Evolutionary conservation across 768 basidiomycete species (phyloP).

Genomic region (Trametes gibbosa): DNA sequence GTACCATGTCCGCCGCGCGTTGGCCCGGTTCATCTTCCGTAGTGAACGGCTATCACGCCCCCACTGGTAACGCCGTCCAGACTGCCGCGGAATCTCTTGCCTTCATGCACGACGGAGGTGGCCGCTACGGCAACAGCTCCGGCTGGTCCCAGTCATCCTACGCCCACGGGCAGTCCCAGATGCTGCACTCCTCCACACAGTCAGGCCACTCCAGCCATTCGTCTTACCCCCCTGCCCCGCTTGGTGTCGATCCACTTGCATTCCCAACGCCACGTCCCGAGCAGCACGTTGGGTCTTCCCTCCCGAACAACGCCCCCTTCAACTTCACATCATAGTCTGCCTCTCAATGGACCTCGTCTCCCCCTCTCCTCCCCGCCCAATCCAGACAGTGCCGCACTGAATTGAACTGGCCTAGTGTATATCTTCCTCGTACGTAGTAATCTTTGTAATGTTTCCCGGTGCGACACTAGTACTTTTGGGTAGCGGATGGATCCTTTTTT

Average conservation of each 20-base stretch:
- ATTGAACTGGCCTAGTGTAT: neutral
- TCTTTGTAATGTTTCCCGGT: neutral
- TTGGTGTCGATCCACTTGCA: conserved; percentile 5
- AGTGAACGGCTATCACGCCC: conserved; percentile 10
- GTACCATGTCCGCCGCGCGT: conserved; percentile 12
- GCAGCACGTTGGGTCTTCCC: conserved; percentile 9
- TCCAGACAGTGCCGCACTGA: neutral
- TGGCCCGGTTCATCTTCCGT: conserved; percentile 3
- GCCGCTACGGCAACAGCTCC: conserved; percentile 2
- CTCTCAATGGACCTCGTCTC: neutral
- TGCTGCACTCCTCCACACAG: neutral
- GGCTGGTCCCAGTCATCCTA: conserved; percentile 2
- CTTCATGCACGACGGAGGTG: conserved; percentile 14
- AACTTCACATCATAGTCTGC: conserved; percentile 1
- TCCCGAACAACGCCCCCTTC: conserved; percentile 4
- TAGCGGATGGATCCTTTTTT: conserved; percentile 5
- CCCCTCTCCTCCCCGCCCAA: neutral
- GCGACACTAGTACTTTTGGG: conserved; percentile 1
- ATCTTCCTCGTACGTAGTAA: neutral
- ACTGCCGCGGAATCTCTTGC: conserved; percentile 21
- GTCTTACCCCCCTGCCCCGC: neutral
- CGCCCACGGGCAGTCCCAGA: conserved; percentile 1
- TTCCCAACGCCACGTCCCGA: conserved; percentile 3
- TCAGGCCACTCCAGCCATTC: conserved; percentile 2
- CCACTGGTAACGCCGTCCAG: conserved; percentile 6